These are phyloP conservation scores for Populus nigra DNA, from an alignment of 345 rosid genomes.

Conservation along the genomic window DNA sequence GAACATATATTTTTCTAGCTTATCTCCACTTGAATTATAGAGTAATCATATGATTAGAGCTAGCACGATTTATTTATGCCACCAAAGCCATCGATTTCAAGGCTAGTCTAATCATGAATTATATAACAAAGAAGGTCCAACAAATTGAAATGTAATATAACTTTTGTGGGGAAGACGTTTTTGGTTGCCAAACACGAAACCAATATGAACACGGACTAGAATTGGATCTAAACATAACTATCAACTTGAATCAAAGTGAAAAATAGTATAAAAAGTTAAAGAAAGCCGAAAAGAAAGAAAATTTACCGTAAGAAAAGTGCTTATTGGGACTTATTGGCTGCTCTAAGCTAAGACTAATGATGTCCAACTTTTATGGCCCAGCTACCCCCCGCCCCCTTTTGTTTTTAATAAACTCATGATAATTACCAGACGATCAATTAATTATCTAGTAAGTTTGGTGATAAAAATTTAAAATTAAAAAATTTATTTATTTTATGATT, in stretches of 20 bases:
- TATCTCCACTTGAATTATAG: background rate
- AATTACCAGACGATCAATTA: background rate
- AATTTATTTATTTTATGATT: accelerated
- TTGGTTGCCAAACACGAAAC: background rate
- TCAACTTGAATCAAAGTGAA: background rate
- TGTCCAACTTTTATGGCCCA: constrained; percentile 6
- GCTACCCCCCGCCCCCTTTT: background rate
- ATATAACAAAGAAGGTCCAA: too few species aligned
- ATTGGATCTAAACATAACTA: background rate
- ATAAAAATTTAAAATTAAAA: too few species aligned
- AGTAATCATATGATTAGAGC: background rate
- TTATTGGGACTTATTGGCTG: background rate
- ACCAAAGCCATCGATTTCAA: background rate
- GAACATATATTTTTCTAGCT: background rate
- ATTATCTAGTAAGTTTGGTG: too few species aligned
- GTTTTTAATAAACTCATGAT: background rate
- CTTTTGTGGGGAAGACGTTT: too few species aligned
- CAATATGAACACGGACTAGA: constrained; percentile 2
- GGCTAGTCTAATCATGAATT: too few species aligned
- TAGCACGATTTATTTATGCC: background rate
- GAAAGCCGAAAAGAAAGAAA: constrained; percentile 15
- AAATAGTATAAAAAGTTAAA: background rate
- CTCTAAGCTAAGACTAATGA: background rate
- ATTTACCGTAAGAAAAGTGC: background rate
- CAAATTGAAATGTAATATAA: too few species aligned